A percentile compares a stretch with the other conserved stretches of the same genome.
Evolutionary conservation across 306 rosid genomes (phyloP).

Genomic region (Ammopiptanthus mongolicus): DNA sequence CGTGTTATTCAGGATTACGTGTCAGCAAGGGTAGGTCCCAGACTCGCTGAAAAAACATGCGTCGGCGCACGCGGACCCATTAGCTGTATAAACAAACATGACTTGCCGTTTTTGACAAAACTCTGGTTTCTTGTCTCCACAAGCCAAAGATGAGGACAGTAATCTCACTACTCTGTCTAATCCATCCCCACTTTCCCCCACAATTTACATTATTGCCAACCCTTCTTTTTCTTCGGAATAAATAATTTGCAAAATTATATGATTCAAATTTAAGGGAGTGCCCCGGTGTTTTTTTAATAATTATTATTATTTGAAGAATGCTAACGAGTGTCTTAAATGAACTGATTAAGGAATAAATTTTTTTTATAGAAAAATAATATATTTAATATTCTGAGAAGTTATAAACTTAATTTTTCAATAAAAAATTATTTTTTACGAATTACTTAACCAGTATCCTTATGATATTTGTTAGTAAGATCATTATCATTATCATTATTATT

Average conservation of each 20-base stretch:
- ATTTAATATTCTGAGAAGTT: too few species aligned
- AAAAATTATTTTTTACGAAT: too few species aligned
- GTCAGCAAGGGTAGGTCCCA: not conserved
- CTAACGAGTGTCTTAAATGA: too few species aligned
- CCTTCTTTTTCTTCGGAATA: not conserved
- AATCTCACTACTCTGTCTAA: not conserved
- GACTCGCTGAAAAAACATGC: not conserved
- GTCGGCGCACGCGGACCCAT: constrained; percentile 13
- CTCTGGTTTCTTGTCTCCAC: not conserved
- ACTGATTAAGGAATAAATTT: too few species aligned
- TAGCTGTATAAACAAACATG: not conserved
- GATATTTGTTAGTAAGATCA: too few species aligned
- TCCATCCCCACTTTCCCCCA: not conserved
- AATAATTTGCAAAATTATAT: not conserved
- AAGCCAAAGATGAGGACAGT: not conserved
- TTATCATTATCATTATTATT: too few species aligned
- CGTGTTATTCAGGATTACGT: constrained; percentile 22
- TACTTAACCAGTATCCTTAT: too few species aligned
- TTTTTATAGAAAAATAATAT: too few species aligned
- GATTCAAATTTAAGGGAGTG: not conserved
- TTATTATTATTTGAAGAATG: too few species aligned
- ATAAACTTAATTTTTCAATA: too few species aligned
- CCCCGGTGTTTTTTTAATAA: too few species aligned
- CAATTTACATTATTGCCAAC: not conserved
- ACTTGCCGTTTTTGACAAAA: not conserved